These are phyloP conservation scores for Rossbeevera mucosa DNA, from an alignment of 768 basidiomycete genomes.

Conservation along the genomic window DNA sequence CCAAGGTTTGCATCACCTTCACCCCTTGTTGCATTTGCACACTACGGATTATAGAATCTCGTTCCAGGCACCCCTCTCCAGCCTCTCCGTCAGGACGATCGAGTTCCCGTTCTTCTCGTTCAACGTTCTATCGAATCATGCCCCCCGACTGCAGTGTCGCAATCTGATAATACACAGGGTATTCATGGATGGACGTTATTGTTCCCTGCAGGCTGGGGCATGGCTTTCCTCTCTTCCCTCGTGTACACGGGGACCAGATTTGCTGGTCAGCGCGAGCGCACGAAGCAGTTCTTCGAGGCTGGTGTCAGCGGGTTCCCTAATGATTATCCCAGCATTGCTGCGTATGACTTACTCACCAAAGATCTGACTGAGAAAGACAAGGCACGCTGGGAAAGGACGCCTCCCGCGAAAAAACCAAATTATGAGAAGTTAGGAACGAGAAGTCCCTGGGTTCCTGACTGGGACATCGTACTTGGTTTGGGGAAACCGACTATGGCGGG, in stretches of 20 bases:
- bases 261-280: slow-evolving; percentile 79
- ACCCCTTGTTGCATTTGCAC: not conserved
- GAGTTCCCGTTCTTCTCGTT: slow-evolving; percentile 78
- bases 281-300: slow-evolving; percentile 79
- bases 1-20: slow-evolving; percentile 46
- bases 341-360: slow-evolving; percentile 49
- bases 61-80: slow-evolving; percentile 73
- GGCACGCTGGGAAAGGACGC: slow-evolving; percentile 69
- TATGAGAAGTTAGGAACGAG: slow-evolving; percentile 58
- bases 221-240: slow-evolving; percentile 84
- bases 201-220: slow-evolving; percentile 84
- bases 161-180: slow-evolving; percentile 32
- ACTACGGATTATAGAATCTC: slow-evolving; percentile 47
- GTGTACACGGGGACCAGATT: slow-evolving; percentile 79
- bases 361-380: slow-evolving; percentile 51
- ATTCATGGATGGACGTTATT: slow-evolving; percentile 88
- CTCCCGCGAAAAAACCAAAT: slow-evolving; percentile 82
- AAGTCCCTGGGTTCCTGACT: slow-evolving; percentile 76
- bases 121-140: slow-evolving; percentile 64
- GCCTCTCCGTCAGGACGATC: slow-evolving; percentile 70
- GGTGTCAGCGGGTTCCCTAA: slow-evolving; percentile 73
- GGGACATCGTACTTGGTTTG: slow-evolving; percentile 65
- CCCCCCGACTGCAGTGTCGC: slow-evolving; percentile 16
- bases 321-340: slow-evolving; percentile 62
- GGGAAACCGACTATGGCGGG: slow-evolving; percentile 10